These are phyloP conservation scores for Saccharata proteae DNA, from an alignment of 2,329 filamentous ascomycete species.

Conservation along the genomic window DNA sequence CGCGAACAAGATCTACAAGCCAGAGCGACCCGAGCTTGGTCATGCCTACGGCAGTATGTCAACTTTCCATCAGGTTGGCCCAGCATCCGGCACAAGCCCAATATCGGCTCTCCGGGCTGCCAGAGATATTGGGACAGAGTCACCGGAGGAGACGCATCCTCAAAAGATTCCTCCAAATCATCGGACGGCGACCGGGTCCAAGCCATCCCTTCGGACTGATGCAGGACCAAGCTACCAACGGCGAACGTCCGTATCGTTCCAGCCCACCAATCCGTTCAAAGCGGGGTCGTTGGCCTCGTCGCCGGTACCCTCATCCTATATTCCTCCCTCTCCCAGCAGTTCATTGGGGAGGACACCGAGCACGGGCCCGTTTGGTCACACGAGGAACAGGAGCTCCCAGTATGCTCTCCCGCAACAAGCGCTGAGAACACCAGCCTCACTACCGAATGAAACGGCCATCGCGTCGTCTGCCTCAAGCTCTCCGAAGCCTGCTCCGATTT, in stretches of 20 bases:
- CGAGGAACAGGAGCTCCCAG: conserved; percentile 58
- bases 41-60: conserved; percentile 84
- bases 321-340: conserved; percentile 42
- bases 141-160: conserved; percentile 38
- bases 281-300: conserved; percentile 89
- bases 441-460: conserved; percentile 47
- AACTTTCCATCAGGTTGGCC: conserved; percentile 72
- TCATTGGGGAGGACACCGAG: conserved; percentile 27
- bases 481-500: conserved; percentile 65
- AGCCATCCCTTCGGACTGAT: conserved; percentile 40
- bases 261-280: conserved; percentile 65
- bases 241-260: conserved; percentile 77
- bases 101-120: conserved; percentile 70
- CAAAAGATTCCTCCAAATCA: conserved; percentile 37
- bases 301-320: conserved; percentile 44
- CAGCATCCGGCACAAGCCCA: conserved; percentile 67
- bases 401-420: conserved; percentile 66
- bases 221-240: conserved; percentile 40
- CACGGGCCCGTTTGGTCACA: conserved; percentile 28
- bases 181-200: conserved; percentile 34
- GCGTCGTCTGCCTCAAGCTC: conserved; percentile 61
- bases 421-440: conserved; percentile 49
- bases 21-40: conserved; percentile 47
- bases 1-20: conserved; percentile 38
- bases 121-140: conserved; percentile 40